Base-by-base conservation (phyloP, 352 stramenopile genomes). In the Pythium utonaiense region DNA sequence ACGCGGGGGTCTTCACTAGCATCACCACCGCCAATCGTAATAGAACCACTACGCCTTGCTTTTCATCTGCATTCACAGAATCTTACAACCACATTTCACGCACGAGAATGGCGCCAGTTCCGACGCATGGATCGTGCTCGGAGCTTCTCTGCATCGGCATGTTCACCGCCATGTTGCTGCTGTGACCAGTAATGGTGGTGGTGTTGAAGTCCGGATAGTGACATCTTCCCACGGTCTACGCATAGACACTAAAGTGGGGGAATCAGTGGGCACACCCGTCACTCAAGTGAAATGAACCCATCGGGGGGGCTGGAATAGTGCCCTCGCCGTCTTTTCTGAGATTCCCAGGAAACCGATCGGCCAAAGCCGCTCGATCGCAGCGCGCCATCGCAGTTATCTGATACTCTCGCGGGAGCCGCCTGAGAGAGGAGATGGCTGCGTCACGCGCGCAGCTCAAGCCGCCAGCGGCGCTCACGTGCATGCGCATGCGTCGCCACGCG, bases 401-500 rank as follows among this genome's bases (percentile, higher is more conserved):
- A 60, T 55, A 54, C 31, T n/a, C 9, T 13, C 21, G 31, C 52
- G 27, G 30, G 22, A 36, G 30, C 2, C 24, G 45, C 44, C 30
- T 13, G 36, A 41, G 12, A 22, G 4, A 17, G 17, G 36, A 44
- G 13, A 44, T 44, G 36, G 36, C 36, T 22, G 36, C 36, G 13
- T 44, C 36, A 22, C 36, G 36, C 14, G 36, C 54, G 27, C 53
- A 62, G 44, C 31, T 52, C 22, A 19, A 17, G 27, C 16, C 38
- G 9, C 31, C 16, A 14, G 8, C 25, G n/a, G 3, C 28, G 22
- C 36, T 17, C 28, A 33, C 5, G 5, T 10, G 28, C 28, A 33
- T 24, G 34, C 61, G 53, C 25, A 34, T 45, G 53, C 78, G 78
- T 6, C 78, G 65, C 24, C 75, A 85, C 30, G 78, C 75, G 36